Base-by-base conservation (phyloP, 495 filamentous ascomycete species). In the Hypomontagnella submonticulosa region DNA sequence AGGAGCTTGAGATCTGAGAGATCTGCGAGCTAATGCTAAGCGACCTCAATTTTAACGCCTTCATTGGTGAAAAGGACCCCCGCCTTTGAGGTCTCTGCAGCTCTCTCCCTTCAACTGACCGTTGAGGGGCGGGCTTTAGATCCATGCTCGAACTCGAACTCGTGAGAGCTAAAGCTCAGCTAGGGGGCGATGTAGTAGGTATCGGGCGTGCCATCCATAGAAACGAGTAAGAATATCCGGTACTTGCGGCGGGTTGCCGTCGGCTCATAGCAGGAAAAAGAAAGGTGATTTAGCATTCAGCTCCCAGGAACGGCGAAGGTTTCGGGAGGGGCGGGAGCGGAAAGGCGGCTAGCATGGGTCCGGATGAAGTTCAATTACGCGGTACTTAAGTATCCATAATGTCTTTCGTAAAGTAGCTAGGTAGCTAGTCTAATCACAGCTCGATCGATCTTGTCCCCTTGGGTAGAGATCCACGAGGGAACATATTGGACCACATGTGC, bases 11-110 rank as follows among this genome's bases (percentile, higher is more conserved):
- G 36, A 66, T 63, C 50, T 73, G 71, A 2, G 71, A 70, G 36
- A 66, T 63, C 46, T 73, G 71, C 2, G 71, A 73, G 48, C 60
- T 68, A 38, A 73, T 66, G 44, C 66, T 73, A 12, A 70, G 67
- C 12, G 71, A 73, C 12, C 70, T 61, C 32, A 70, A 52, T 16
- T 67, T 63, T 33, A 73, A 60, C 7, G 67, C 71, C 34, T 73
- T 73, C 30, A 73, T 65, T 11, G 71, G 56, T 20, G 63, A 68
- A 48, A 73, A 73, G 0, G 71, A 73, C 18, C 60, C 20, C 23
- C 71, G 63, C 30, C 67, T 65, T 43, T 73, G 71, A 4, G 59
- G 30, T 59, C 52, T 59, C 7, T 55, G 59, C 15, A 60, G 20
- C 4, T 67, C 64, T 15, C 33, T 50, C 12, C 52, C 57, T 27